Evolutionary conservation across 2,329 filamentous ascomycete genomes (phyloP).

Genomic region (Macrophomina tecta): DNA sequence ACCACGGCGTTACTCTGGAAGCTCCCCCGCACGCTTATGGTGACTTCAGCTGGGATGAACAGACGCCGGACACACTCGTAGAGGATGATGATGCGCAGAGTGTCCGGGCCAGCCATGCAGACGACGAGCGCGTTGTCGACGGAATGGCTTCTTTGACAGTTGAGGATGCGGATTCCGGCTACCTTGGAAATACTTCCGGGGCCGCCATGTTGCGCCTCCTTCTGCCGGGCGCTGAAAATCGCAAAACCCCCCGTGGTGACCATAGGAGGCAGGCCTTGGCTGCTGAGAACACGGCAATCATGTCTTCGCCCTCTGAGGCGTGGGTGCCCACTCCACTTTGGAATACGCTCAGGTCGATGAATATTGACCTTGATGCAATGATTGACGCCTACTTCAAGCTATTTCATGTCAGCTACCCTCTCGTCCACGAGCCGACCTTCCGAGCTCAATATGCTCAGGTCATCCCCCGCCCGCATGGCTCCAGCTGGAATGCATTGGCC

Average conservation of each 20-base stretch:
- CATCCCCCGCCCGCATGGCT: conserved; percentile 49
- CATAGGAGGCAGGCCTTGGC: conserved; percentile 8
- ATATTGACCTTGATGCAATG: conserved; percentile 30
- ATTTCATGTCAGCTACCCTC: conserved; percentile 55
- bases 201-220: conserved; percentile 51
- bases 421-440: conserved; percentile 56
- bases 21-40: conserved; percentile 34
- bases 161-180: conserved; percentile 48
- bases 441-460: conserved; percentile 54
- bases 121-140: conserved; percentile 32
- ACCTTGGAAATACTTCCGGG: conserved; percentile 55
- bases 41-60: conserved; percentile 40
- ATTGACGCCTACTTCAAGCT: conserved; percentile 54
- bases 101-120: conserved; percentile 24
- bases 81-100: conserved; percentile 26
- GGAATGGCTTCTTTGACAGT: conserved; percentile 44
- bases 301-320: conserved; percentile 1
- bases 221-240: conserved; percentile 31
- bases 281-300: background rate
- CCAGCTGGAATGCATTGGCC: conserved; percentile 53
- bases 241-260: conserved; percentile 28
- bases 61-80: conserved; percentile 19
- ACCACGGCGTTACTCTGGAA: conserved; percentile 31
- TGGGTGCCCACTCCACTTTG: conserved; percentile 17
- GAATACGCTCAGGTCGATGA: background rate